Evolutionary conservation across 768 basidiomycete genomes (phyloP).

Genomic region (Holtermanniella nyarrowii): DNA sequence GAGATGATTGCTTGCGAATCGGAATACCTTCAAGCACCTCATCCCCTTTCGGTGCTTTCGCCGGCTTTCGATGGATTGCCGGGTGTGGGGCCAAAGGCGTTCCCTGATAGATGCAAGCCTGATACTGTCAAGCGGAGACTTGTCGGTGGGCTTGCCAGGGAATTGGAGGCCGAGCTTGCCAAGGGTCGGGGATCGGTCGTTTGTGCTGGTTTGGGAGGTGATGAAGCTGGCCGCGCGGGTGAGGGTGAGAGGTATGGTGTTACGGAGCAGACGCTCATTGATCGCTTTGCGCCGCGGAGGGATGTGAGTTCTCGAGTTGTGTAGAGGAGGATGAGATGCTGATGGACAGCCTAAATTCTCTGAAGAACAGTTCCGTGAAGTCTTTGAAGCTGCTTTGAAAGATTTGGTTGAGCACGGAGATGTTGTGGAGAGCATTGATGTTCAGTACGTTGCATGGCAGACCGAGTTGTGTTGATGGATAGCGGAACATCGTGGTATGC

Average conservation of each 20-base stretch:
- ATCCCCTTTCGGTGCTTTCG: conserved; percentile 16
- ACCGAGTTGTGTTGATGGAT: neutral
- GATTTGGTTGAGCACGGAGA: conserved; percentile 42
- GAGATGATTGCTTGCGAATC: conserved; percentile 34
- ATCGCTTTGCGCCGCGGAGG: conserved; percentile 17
- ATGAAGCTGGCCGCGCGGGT: conserved; percentile 27
- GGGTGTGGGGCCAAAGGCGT: conserved; percentile 31
- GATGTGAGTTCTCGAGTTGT: conserved; percentile 18
- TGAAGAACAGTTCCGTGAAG: conserved; percentile 33
- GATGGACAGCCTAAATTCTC: conserved; percentile 18
- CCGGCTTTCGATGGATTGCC: conserved; percentile 27
- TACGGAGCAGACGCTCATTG: conserved; percentile 16
- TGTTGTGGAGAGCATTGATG: conserved; percentile 31
- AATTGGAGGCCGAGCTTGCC: conserved; percentile 30
- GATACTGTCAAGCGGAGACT: conserved; percentile 42
- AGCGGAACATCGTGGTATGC: conserved; percentile 40
- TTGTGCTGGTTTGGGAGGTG: conserved; percentile 33
- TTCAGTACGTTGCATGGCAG: conserved; percentile 29
- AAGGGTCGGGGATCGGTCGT: conserved; percentile 33
- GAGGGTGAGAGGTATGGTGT: conserved; percentile 25
- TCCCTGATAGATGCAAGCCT: conserved; percentile 39
- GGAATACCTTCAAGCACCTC: conserved; percentile 36
- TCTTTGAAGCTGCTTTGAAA: conserved; percentile 40
- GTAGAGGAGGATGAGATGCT: neutral
- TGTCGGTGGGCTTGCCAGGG: conserved; percentile 34